phyloP scores from a whole-genome alignment of 2,329 filamentous ascomycete species.

The Cladosporium velox region DNA sequence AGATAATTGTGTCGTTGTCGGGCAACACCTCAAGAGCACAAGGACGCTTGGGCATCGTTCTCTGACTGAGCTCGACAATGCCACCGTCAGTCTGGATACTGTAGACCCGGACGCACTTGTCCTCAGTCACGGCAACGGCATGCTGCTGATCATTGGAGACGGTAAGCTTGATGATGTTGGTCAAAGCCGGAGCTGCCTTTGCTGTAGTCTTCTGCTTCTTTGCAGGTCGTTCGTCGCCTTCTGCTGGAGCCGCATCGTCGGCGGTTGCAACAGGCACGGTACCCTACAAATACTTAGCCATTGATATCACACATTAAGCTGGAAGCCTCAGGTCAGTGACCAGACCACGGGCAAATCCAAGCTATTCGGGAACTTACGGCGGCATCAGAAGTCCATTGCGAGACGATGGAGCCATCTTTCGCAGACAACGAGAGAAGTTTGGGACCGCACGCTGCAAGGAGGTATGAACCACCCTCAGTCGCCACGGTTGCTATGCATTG shows the following conservation, averaged over 20 bases:
- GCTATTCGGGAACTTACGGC: constrained; percentile 26
- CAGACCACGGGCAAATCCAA: constrained; percentile 25
- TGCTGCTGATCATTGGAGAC: constrained; percentile 65
- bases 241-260: constrained; percentile 21
- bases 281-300: constrained; percentile 6
- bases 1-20: constrained; percentile 72
- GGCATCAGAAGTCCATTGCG: constrained; percentile 57
- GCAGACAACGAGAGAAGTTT: constrained; percentile 69
- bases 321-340: constrained; percentile 21
- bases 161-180: constrained; percentile 70
- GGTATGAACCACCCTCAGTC: constrained; percentile 43
- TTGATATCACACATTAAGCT: not conserved
- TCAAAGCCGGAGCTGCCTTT: constrained; percentile 29
- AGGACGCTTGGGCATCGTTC: constrained; percentile 88
- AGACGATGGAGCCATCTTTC: constrained; percentile 59
- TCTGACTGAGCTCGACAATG: constrained; percentile 68
- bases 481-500: constrained; percentile 41
- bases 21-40: constrained; percentile 71
- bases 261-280: constrained; percentile 9
- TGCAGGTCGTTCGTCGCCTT: constrained; percentile 27
- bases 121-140: constrained; percentile 79
- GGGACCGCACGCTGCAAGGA: constrained; percentile 74
- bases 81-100: constrained; percentile 62
- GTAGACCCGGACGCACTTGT: constrained; percentile 88
- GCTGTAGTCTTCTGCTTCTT: constrained; percentile 36